Base-by-base conservation (phyloP, 345 rosid species). In the Chamaenerion angustifolium region DNA sequence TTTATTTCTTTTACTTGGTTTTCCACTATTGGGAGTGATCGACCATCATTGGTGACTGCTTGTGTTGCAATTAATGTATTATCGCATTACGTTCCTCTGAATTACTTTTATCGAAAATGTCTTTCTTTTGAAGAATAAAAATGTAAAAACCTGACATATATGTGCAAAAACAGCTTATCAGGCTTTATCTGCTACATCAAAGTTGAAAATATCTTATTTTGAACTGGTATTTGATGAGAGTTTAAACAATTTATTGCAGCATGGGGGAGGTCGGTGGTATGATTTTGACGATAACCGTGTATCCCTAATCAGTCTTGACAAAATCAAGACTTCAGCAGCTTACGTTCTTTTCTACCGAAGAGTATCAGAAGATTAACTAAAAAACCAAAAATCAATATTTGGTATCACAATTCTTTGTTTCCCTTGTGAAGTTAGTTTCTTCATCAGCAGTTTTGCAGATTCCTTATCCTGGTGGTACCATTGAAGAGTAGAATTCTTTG, bases 341-440 rank as follows among this genome's bases (percentile, higher is more conserved):
- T 93, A 88, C 59, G 96, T 88, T 75, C 82, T 93, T 44, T 93
- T 93, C 77, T 85, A 85, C 76, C 77, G 86, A 82, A 90, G 96
- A 68, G 74, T 85, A 49, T 64, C 67, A 11, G 90, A 72, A 54
- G 66, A 40, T 44, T 68, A 61, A 64, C 43, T 7, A 31, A 7
- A 23, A 31, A 31, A 3, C 37, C 37, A 31, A 31, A 7, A 31
- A 31, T 3, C 37, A 31, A 31, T 3, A 3, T 31, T 8, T 31
- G 37, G 37, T 31, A 31, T 1, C 37, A 31, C 10, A 31, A 31
- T 23, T 23, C 27, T 23, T 23, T 23, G 27, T 23, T 23, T 5
- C 5, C 27, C 27, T 23, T 23, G 27, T 23, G 37, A 31, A 31
- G 37, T 4, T 31, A 31, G 37, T 31, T 31, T 4, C 37, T 31